Evolutionary conservation across 345 rosid genomes (phyloP).

Genomic region (Passiflora organensis): DNA sequence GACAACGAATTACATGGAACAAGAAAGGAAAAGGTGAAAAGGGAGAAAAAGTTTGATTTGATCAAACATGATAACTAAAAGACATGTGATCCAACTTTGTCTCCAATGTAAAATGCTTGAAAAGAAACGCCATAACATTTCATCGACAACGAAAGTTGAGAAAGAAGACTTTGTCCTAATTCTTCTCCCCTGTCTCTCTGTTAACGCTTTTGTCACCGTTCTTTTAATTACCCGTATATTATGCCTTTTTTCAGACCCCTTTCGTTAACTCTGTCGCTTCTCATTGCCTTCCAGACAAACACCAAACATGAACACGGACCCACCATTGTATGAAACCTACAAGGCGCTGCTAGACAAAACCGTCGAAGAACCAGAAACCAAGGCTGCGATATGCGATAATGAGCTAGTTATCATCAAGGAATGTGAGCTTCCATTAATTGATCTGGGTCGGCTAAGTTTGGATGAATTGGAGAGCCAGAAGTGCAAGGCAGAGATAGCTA

Average conservation of each 20-base stretch:
- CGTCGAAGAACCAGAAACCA: slow-evolving; percentile 11
- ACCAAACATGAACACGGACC: slow-evolving; percentile 46
- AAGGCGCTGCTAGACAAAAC: slow-evolving; percentile 38
- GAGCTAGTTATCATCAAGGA: slow-evolving; percentile 35
- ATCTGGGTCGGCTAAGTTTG: slow-evolving; percentile 39
- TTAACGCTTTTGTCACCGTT: background rate
- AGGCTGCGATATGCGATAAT: slow-evolving; percentile 1
- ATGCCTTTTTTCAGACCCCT: background rate
- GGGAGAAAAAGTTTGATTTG: background rate
- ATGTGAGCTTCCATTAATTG: slow-evolving; percentile 79
- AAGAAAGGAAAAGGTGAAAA: background rate
- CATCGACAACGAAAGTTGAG: slow-evolving; percentile 24
- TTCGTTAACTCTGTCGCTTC: slow-evolving; percentile 1
- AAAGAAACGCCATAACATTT: slow-evolving; percentile 19
- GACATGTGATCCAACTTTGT: slow-evolving; percentile 27
- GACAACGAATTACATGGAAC: too few relatives aligned
- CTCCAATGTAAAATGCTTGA: slow-evolving; percentile 23
- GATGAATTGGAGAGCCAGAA: slow-evolving; percentile 26
- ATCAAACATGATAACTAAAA: slow-evolving; percentile 1
- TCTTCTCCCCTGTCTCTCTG: slow-evolving; percentile 9
- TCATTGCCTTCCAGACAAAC: slow-evolving; percentile 21
- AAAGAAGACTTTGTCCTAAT: slow-evolving; percentile 5
- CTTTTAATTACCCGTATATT: background rate
- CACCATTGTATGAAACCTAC: slow-evolving; percentile 72
- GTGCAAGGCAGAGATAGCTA: slow-evolving; percentile 65